Conservation (phyloP, 2,329 filamentous ascomycete genomes). For the Stylonectria norvegica region DNA sequence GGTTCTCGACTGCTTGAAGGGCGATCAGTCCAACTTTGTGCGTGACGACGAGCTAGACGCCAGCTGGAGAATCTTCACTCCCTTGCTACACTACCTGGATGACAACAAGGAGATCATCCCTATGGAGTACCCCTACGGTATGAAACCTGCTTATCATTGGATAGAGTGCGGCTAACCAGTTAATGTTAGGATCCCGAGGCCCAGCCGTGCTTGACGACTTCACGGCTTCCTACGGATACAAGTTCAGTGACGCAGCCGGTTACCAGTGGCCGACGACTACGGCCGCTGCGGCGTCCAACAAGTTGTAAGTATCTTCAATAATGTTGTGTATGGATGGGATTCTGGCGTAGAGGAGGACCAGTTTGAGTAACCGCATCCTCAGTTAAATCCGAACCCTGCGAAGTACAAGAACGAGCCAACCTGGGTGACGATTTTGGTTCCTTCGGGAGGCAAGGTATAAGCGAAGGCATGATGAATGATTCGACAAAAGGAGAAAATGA, state of each 20-base stretch:
- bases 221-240: slow-evolving; percentile 96
- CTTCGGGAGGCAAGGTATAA: slow-evolving; percentile 11
- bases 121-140: slow-evolving; percentile 99
- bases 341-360: slow-evolving; percentile 1
- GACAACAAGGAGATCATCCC: slow-evolving; percentile 99
- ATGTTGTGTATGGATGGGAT: background rate
- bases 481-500: slow-evolving; percentile 17
- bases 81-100: slow-evolving; percentile 94
- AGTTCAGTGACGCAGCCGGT: slow-evolving; percentile 93
- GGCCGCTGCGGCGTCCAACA: slow-evolving; percentile 66
- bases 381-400: slow-evolving; percentile 23
- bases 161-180: slow-evolving; percentile 1
- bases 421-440: slow-evolving; percentile 20
- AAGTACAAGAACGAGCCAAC: slow-evolving; percentile 17
- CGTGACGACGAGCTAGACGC: slow-evolving; percentile 95
- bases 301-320: slow-evolving; percentile 61
- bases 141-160: slow-evolving; percentile 9
- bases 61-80: slow-evolving; percentile 97
- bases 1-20: slow-evolving; percentile 95
- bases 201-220: slow-evolving; percentile 97
- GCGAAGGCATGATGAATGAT: slow-evolving; percentile 18
- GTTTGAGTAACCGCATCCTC: slow-evolving; percentile 16
- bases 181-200: slow-evolving; percentile 79
- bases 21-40: slow-evolving; percentile 99
- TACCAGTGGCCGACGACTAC: slow-evolving; percentile 91